These are phyloP conservation scores for Nicotiana rustica DNA, from an alignment of 305 asterid species.

Conservation along the genomic window DNA sequence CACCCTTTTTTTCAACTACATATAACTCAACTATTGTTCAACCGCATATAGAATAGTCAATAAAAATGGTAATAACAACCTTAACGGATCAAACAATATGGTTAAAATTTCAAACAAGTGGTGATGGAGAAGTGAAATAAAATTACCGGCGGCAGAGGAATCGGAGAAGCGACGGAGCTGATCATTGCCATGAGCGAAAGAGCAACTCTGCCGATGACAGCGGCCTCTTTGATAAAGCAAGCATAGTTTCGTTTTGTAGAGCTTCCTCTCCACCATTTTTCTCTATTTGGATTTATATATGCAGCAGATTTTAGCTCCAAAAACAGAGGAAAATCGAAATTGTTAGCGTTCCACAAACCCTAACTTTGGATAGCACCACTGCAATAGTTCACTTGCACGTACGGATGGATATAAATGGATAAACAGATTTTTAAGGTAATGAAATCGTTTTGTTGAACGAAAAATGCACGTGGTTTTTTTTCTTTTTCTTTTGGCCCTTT, in stretches of 20 bases:
- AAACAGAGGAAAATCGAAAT: background rate
- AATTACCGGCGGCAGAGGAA: slow-evolving; percentile 61
- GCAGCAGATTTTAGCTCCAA: background rate
- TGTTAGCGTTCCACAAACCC: background rate
- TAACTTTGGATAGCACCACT: background rate
- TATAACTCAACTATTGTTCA: no score
- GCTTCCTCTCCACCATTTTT: slow-evolving; percentile 71
- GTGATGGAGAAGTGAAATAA: background rate
- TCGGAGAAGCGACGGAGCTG: slow-evolving; percentile 73
- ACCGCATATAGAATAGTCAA: no score
- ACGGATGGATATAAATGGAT: background rate
- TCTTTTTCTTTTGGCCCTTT: no score
- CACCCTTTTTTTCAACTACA: no score
- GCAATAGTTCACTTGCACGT: background rate
- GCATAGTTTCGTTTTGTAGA: slow-evolving; percentile 83
- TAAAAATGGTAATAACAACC: no score
- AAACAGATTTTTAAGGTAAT: background rate
- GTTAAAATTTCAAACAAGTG: no score
- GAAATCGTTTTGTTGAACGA: no score
- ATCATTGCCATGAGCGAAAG: slow-evolving; percentile 86
- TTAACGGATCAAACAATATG: no score
- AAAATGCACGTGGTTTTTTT: background rate
- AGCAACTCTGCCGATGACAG: slow-evolving; percentile 78
- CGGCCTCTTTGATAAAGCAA: slow-evolving; percentile 69
- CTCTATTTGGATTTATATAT: background rate